Evolutionary conservation across 2,329 filamentous ascomycete species (phyloP).

Genomic region (Arthrinium phaeospermum): DNA sequence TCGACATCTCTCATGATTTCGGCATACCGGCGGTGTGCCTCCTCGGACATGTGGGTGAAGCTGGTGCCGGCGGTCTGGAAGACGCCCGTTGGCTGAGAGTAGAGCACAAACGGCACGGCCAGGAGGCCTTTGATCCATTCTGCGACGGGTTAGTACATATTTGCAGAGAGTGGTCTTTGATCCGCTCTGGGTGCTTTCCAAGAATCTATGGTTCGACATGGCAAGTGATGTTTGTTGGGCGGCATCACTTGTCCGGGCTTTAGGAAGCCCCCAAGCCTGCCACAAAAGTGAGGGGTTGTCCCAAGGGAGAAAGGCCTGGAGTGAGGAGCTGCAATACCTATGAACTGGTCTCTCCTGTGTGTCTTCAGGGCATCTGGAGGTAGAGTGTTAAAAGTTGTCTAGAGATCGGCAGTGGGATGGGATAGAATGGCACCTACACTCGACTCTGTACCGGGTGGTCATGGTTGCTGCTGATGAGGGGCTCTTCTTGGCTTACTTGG

Average conservation of each 20-base stretch:
- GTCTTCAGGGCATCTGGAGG: constrained; percentile 71
- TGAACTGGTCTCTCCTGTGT: constrained; percentile 88
- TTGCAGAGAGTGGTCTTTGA: not conserved
- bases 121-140: constrained; percentile 98
- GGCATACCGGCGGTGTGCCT: constrained; percentile 86
- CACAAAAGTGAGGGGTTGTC: constrained; percentile 13
- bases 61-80: constrained; percentile 72
- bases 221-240: constrained; percentile 1
- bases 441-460: constrained; percentile 72
- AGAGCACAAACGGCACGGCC: constrained; percentile 94
- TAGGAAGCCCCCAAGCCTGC: not conserved
- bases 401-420: constrained; percentile 18
- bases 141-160: constrained; percentile 33
- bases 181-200: constrained; percentile 14
- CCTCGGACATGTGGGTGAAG: constrained; percentile 74
- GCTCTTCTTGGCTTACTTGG: not conserved
- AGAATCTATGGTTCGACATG: not conserved
- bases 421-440: constrained; percentile 61
- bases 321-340: constrained; percentile 55
- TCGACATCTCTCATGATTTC: constrained; percentile 97
- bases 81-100: constrained; percentile 90
- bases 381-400: not conserved
- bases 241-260: not conserved
- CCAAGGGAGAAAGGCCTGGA: not conserved
- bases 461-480: constrained; percentile 42